These are phyloP conservation scores for Penicillium sp. DNA, from an alignment of 2,329 filamentous ascomycete genomes.

Conservation along the genomic window DNA sequence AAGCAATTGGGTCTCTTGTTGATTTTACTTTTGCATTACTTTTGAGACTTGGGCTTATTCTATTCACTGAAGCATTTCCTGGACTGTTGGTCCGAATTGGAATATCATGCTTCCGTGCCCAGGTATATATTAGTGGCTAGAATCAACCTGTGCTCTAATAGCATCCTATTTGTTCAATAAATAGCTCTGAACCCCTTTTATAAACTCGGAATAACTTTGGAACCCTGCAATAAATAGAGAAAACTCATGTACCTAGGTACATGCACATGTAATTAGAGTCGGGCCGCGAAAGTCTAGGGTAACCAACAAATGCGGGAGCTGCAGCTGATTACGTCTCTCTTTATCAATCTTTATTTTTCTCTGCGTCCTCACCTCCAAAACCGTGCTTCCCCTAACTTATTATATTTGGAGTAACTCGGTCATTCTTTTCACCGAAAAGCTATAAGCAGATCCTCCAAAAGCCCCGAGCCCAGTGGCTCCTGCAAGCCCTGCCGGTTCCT, in stretches of 20 bases:
- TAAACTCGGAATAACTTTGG: not conserved
- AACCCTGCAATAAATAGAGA: not conserved
- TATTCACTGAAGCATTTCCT: not conserved
- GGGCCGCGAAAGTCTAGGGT: not conserved
- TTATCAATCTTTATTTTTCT: not conserved
- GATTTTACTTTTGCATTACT: not conserved
- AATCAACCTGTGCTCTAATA: not conserved
- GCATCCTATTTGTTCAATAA: not conserved
- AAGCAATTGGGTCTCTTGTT: not conserved
- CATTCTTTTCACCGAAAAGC: not conserved
- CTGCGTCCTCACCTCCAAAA: not conserved
- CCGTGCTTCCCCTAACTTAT: not conserved
- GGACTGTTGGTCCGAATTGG: not conserved
- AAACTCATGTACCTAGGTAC: not conserved
- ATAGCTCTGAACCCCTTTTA: not conserved
- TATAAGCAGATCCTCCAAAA: not conserved
- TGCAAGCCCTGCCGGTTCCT: slow-evolving; percentile 17
- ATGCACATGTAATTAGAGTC: not conserved
- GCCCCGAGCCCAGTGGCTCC: slow-evolving; percentile 4
- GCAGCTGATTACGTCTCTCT: slow-evolving; percentile 6
- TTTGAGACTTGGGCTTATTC: not conserved
- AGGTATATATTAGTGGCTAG: not conserved
- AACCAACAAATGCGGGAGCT: not conserved
- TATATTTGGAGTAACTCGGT: not conserved
- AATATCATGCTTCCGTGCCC: not conserved